These are phyloP conservation scores for Pseudocercospora macadamiae DNA, from an alignment of 2,329 filamentous ascomycete species.

Conservation along the genomic window DNA sequence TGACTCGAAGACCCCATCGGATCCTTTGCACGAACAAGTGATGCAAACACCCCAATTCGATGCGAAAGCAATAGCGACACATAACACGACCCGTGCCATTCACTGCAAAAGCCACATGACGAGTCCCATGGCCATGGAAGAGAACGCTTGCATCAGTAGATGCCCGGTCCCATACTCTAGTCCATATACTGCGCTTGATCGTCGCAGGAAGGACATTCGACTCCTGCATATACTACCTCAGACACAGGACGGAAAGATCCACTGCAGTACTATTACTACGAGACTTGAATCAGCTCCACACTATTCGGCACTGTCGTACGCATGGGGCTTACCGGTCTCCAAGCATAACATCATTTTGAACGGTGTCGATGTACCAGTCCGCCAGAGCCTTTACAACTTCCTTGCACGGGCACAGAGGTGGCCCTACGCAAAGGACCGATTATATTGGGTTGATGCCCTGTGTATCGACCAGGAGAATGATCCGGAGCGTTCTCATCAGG, in stretches of 20 bases:
- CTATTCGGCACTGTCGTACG: conserved; percentile 22
- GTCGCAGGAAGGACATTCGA: not conserved
- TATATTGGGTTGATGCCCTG: conserved; percentile 23
- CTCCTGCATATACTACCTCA: not conserved
- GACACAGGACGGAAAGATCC: not conserved
- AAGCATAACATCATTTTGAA: conserved; percentile 12
- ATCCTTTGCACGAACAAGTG: too few species aligned
- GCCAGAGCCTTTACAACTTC: conserved; percentile 20
- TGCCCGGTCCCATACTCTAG: too few species aligned
- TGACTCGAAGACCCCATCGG: too few species aligned
- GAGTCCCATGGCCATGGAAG: too few species aligned
- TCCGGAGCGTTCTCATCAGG: conserved; percentile 17
- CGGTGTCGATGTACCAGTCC: not conserved
- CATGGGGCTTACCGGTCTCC: conserved; percentile 12
- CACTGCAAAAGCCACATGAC: too few species aligned
- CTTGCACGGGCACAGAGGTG: conserved; percentile 5
- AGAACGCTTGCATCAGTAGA: too few species aligned
- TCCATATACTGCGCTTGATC: not conserved
- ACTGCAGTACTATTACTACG: not conserved
- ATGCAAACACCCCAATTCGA: too few species aligned
- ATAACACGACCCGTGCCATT: too few species aligned
- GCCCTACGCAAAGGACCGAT: not conserved
- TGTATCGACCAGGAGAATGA: conserved; percentile 23
- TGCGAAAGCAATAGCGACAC: too few species aligned
- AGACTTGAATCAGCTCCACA: not conserved